Evolutionary conservation across 805 yeast species (phyloP), one percentile per base, ranked within the genome.

Genomic region (Yamadazyma tumulicola): DNA sequence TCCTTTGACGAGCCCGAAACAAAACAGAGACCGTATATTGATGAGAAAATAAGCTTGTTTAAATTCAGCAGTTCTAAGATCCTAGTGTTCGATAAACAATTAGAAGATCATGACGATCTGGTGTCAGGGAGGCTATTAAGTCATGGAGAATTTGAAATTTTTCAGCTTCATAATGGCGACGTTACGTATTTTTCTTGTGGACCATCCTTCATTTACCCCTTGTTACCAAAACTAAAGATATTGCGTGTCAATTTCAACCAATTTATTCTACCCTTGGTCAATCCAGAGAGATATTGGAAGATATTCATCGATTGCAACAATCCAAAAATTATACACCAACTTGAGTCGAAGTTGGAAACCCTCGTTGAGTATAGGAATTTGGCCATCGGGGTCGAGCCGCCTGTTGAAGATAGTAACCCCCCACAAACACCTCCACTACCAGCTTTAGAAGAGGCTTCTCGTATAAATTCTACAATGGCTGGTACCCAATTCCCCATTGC

Each of bases 281-380:
- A 83, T 47, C 94, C 94, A 0, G 81, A 78, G 42, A 61, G 91
- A 47, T 83, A 77, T 55, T 85, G 94, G 95, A 69, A 69, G 39
- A 64, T 75, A 7, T 57, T 61, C 22, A 46, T 75, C 5, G 57
- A 55, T 29, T 49, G 69, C 0, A 53, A 49, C 3, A 63, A 66
- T 29, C 32, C 37, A 1, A 35, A 42, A 6, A 51, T 52, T 2
- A 41, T 69, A 4, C 39, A 43, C 4, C 42, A 42, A 14, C 51
- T 69, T 32, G 67, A 61, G 38, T 16, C 15, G 2, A 67, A 73
- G 19, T 62, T 79, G 28, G 61, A 56, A 22, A 43, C 46, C 6
- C 59, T 63, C 15, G 71, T 74, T 17, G 57, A 55, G 19, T 74
- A 66, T 46, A 57, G 75, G 32, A 69, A 69, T 39, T 40, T 42